phyloP scores from a whole-genome alignment of 805 yeast genomes.

The Wickerhamomyces canadensis region DNA sequence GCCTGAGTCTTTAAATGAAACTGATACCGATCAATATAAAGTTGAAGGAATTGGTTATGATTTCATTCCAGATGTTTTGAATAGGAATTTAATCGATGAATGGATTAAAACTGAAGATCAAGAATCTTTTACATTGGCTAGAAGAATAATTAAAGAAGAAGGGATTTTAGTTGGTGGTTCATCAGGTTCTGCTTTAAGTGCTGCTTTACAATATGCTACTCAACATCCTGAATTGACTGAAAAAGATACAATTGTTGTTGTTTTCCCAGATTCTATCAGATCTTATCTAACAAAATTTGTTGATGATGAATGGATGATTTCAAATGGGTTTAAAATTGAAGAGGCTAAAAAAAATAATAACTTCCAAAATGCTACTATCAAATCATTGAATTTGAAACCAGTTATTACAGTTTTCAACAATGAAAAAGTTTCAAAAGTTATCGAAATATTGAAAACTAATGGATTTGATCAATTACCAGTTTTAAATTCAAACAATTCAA shows the following conservation, averaged over 20 bases:
- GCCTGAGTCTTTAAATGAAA: constrained; percentile 65
- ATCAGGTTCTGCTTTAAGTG: constrained; percentile 78
- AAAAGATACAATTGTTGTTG: constrained; percentile 70
- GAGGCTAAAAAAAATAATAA: constrained; percentile 38
- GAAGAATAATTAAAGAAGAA: constrained; percentile 78
- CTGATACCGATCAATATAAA: constrained; percentile 51
- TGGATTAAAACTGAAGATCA: constrained; percentile 88
- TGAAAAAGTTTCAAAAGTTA: constrained; percentile 58
- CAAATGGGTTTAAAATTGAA: constrained; percentile 62
- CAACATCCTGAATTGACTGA: constrained; percentile 57
- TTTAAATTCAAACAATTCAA: constrained; percentile 38
- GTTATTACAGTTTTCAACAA: constrained; percentile 65
- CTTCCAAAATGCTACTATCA: constrained; percentile 52
- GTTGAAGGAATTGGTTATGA: constrained; percentile 93
- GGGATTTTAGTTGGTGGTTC: constrained; percentile 90
- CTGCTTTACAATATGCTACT: constrained; percentile 64
- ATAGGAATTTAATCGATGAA: constrained; percentile 57
- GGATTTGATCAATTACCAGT: constrained; percentile 88
- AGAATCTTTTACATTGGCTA: constrained; percentile 72
- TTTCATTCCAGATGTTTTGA: constrained; percentile 76
- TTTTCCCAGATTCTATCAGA: constrained; percentile 83
- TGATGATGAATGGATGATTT: constrained; percentile 86
- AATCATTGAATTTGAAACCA: constrained; percentile 69
- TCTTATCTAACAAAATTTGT: constrained; percentile 83
- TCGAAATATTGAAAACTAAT: constrained; percentile 63